Evolutionary conservation across 2,329 filamentous ascomycete genomes (phyloP), one percentile per base, ranked within the genome.

Genomic region (Alternaria sp.): DNA sequence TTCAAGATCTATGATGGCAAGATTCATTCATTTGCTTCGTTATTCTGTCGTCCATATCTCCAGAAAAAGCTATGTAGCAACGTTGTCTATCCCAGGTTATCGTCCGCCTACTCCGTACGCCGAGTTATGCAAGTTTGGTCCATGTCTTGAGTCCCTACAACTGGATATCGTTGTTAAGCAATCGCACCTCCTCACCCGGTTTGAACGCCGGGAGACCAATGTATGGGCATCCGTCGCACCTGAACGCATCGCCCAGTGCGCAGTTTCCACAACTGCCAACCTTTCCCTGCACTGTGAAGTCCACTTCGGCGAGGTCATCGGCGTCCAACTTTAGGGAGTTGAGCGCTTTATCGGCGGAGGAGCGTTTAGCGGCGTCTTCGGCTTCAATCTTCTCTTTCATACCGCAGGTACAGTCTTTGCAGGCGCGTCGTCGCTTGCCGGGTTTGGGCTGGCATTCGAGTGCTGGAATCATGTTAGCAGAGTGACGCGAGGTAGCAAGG

Each of bases 251-350:
- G 51, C 95, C 95, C 16, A 99, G 85, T 28, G 93, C 91, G 80
- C 95, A 98, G 80, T 94, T 97, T 28, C 93, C 93, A 78, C 95
- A 99, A 18, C 92, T 96, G 55, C 95, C 94, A 6, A 94, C 92
- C 83, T 97, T 98, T 70, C 95, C 95, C 79, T 96, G 87, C n/a
- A 98, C 92, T 0, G 95, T 99, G 76, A 99, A 98, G 80, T 99
- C 95, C 8, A 98, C 86, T 79, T 98, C 94, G 52, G 87, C 89
- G 49, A 99, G 67, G 75, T 99, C 95, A 71, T 92, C 89, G 1
- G 88, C 83, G 51, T 86, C 87, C 52, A 97, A 84, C 80, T 91
- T 92, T 63, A 93, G 82, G 20, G 88, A 84, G 73, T 89, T 87
- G 48, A 92, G 84, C 3, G 81, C 81, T 47, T 82, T 81, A 72